Evolutionary conservation across 257 asterid species (phyloP), one percentile per base, ranked within the genome.

Genomic region (Gynochthodes officinalis): DNA sequence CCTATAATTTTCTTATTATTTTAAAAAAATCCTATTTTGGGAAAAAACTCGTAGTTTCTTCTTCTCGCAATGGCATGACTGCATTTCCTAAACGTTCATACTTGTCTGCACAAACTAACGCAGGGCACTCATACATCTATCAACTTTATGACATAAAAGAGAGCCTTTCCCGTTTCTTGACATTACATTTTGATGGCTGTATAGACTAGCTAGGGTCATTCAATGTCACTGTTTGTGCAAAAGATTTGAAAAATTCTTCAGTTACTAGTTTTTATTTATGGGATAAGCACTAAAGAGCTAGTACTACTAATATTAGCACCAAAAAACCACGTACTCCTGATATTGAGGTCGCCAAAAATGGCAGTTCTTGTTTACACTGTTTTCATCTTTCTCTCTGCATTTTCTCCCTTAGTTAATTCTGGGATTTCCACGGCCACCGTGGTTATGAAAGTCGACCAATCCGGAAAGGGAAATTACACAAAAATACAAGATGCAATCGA

Each of bases 401-500:
- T 73, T 30, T 61, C 6, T 6, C n/a, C 10, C 54, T 9, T 59
- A 5, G 15, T 57, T 8, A 27, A 18, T 42, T 25, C 9, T 18
- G 16, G 44, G 25, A 42, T 42, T 57, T 53, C 72, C 10, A 59
- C 69, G 1, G 72, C 79, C 43, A 43, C 61, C 33, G 62, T 63
- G 21, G 32, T 69, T 12, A 11, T 67, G 14, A 57, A 77, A 10
- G 76, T 84, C 1, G 86, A 82, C 53, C 78, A 52, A 11, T 72
- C 83, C 13, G 85, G 86, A n/a, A 72, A 60, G 0, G 89, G 86
- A 25, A 83, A 84, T 66, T 76, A 30, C 69, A 44, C 14, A 55
- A 82, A 37, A 23, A 84, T 84, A 30, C 89, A 82, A 72, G 83
- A 77, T 0, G 89, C 85, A 30, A 82, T 84, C 30, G 86, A 84